Conservation (phyloP, 345 rosid species). For the Carallia pectinifolia region DNA sequence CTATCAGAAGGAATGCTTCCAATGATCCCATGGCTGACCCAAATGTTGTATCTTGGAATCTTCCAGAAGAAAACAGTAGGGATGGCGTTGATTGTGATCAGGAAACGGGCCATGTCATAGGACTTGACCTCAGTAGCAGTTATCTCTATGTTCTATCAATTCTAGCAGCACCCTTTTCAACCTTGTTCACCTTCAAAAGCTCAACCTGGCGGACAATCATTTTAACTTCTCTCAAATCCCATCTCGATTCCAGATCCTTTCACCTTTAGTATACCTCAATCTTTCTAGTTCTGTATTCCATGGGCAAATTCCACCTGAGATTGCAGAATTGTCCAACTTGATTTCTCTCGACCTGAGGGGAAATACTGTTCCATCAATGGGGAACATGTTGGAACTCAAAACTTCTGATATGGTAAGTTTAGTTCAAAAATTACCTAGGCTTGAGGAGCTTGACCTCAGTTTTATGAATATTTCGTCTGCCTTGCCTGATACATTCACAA, state of each 20-base stretch:
- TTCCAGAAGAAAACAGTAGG: background rate
- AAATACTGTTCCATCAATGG: background rate
- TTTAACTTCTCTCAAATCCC: conserved; percentile 20
- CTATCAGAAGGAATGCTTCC: background rate
- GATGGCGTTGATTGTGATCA: conserved; percentile 18
- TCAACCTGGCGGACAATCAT: conserved; percentile 11
- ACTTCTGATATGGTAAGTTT: background rate
- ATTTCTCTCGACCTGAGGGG: conserved; percentile 8
- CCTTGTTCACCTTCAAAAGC: conserved; percentile 20
- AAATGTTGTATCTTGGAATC: conserved; percentile 2
- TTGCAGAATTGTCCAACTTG: conserved; percentile 1
- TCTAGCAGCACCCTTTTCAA: conserved; percentile 17
- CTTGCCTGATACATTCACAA: background rate
- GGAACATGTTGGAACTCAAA: background rate
- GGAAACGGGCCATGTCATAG: background rate
- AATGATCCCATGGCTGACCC: conserved; percentile 2
- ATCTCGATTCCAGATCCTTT: background rate
- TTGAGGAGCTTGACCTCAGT: conserved; percentile 1
- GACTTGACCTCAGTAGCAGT: conserved; percentile 15
- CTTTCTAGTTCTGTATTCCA: conserved; percentile 2
- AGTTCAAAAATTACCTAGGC: background rate
- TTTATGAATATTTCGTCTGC: background rate
- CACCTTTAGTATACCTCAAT: conserved; percentile 6
- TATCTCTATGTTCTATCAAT: conserved; percentile 17
- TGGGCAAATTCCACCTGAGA: conserved; percentile 17